Evolutionary conservation across 352 stramenopile genomes (phyloP), one percentile per base, ranked within the genome.

Genomic region (Globisporangium recalcitrans): DNA sequence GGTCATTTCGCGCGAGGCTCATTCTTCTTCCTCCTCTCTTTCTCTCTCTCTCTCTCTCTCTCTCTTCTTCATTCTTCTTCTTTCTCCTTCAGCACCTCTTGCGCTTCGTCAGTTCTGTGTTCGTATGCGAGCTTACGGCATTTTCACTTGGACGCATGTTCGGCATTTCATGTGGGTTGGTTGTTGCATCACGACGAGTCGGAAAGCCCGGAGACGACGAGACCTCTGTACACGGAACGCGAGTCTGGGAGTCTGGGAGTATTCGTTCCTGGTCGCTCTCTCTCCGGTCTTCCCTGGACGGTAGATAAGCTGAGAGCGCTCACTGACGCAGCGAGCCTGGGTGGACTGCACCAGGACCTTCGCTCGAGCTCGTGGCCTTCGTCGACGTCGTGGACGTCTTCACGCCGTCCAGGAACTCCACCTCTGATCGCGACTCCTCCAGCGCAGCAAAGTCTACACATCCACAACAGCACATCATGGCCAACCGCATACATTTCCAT

Each of bases 341-440:
- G 51, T 72, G 61, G 10, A 83, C 72, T 1, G 70, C 74, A n/a
- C 68, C 75, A 10, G 63, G 69, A 16, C 24, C 44, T 3, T 48
- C 47, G 24, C 9, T 52, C 11, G 31, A 21, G 4, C 34, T 69
- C 63, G 42, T 54, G 40, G 44, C 67, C 59, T 21, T 52, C 29
- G 10, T 57, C 47, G 7, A 34, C 47, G 42, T 67, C 52, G 38
- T 53, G 29, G 11, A 53, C 48, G 13, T 34, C 52, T 74, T 63
- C 16, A 76, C 76, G 51, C 76, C 76, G 19, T 73, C 74, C 21
- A 85, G 48, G 54, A 80, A 85, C 29, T 72, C 73, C 56, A 85
- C 60, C 54, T 74, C 69, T 11, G 76, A 78, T 22, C 81, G 77
- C 47, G 77, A 83, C 58, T 90, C 81, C 57, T 87, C 80, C 27